Percentiles rank a stretch among this genome's conserved stretches.
Conservation (phyloP, 306 rosid genomes). For the Potentilla sterilis region DNA sequence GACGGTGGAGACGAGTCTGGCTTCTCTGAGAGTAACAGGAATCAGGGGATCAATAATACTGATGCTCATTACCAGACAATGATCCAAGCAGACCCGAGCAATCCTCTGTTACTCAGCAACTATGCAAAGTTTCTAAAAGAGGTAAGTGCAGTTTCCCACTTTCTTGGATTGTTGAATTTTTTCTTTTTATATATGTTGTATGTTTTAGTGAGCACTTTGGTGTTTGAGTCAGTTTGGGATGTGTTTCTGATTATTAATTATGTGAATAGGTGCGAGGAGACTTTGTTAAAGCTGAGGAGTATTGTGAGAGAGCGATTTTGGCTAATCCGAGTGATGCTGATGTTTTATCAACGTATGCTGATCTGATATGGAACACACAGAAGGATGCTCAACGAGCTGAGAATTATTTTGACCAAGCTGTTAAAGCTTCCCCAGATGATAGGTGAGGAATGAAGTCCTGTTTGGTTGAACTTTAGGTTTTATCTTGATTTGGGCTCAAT, state of each 20-base stretch:
- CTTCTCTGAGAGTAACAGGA: slow-evolving; percentile 30
- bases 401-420: slow-evolving; percentile 68
- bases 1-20: slow-evolving; percentile 37
- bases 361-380: slow-evolving; percentile 63
- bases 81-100: slow-evolving; percentile 71
- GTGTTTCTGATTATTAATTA: not conserved
- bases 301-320: slow-evolving; percentile 67
- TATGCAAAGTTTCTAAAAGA: slow-evolving; percentile 85
- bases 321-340: slow-evolving; percentile 59
- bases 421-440: slow-evolving; percentile 58
- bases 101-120: slow-evolving; percentile 73
- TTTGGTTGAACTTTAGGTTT: not conserved
- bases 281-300: slow-evolving; percentile 62
- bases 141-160: slow-evolving; percentile 36
- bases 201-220: not conserved
- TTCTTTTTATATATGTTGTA: not conserved
- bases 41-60: slow-evolving; percentile 41
- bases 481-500: not conserved
- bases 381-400: slow-evolving; percentile 63
- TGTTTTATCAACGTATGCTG: slow-evolving; percentile 55
- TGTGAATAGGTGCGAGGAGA: slow-evolving; percentile 62
- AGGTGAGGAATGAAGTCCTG: slow-evolving; percentile 35
- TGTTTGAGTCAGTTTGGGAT: not conserved
- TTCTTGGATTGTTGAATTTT: not conserved
- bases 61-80: slow-evolving; percentile 66